phyloP scores from a whole-genome alignment of 495 filamentous ascomycete species.

The Beverwykella pulmonaria region DNA sequence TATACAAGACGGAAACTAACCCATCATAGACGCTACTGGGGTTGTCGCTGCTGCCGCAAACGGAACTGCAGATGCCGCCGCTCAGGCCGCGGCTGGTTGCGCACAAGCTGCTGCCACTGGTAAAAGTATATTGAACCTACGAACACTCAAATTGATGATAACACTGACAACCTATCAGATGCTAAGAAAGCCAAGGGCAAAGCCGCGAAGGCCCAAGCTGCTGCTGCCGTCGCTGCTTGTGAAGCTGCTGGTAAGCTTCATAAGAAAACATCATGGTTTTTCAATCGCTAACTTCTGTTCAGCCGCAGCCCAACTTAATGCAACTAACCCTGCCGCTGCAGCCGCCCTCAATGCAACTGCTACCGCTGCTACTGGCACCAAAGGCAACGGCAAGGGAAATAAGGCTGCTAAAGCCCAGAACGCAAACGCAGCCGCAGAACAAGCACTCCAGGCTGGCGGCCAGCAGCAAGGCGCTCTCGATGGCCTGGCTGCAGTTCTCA shows the following conservation, averaged over 20 bases:
- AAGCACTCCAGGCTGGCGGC: not conserved
- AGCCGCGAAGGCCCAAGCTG: not conserved
- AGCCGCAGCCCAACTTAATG: conserved; percentile 9
- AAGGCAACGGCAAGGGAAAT: conserved; percentile 4
- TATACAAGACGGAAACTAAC: not conserved
- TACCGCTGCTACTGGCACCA: conserved; percentile 1
- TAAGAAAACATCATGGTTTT: not conserved
- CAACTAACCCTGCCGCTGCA: not conserved
- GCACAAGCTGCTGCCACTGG: not conserved
- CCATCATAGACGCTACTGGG: not conserved
- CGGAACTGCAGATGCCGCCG: conserved; percentile 4
- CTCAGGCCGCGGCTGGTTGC: not conserved
- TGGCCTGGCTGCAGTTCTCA: not conserved
- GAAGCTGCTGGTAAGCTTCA: not conserved
- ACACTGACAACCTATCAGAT: not conserved
- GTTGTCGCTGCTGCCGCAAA: conserved; percentile 12
- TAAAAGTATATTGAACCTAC: not conserved
- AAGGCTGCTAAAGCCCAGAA: conserved; percentile 6
- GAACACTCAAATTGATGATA: not conserved
- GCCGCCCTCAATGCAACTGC: conserved; percentile 7
- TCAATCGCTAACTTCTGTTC: not conserved
- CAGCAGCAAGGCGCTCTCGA: not conserved
- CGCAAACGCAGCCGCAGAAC: not conserved
- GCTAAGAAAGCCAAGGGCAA: conserved; percentile 2
- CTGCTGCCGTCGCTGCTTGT: conserved; percentile 1